Evolutionary conservation across 2,329 filamentous ascomycete genomes (phyloP).

Genomic region (Trichoderma koningiopsis): DNA sequence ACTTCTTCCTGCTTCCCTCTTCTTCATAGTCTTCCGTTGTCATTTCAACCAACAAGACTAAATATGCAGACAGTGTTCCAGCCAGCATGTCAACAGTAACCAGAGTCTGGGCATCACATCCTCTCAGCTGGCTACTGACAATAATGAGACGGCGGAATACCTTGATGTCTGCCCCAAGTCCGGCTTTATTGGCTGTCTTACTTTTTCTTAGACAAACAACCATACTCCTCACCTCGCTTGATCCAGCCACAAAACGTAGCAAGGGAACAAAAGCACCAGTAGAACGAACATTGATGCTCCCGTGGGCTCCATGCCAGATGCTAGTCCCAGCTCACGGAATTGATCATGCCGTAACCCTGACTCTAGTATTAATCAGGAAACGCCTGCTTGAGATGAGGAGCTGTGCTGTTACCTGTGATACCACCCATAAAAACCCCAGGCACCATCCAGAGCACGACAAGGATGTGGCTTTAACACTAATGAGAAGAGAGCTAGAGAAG

Average conservation of each 20-base stretch:
- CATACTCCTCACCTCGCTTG: neutral
- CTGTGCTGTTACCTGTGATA: conserved; percentile 20
- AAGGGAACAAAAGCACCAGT: neutral
- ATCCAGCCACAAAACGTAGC: conserved; percentile 2
- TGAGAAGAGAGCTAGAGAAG: neutral
- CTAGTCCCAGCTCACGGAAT: neutral
- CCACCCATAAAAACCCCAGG: neutral
- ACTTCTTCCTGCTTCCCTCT: neutral
- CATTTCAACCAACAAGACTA: neutral
- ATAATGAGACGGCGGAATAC: neutral
- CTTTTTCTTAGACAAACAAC: conserved; percentile 2
- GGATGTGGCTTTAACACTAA: neutral
- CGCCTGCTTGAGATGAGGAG: conserved; percentile 14
- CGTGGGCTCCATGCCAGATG: neutral
- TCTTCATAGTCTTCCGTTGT: neutral
- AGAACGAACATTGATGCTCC: neutral
- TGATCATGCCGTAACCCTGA: conserved; percentile 20
- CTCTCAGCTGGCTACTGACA: neutral
- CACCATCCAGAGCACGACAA: neutral
- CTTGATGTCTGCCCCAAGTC: neutral
- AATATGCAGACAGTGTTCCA: neutral
- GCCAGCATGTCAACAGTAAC: neutral
- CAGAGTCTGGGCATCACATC: neutral
- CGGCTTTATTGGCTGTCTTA: neutral
- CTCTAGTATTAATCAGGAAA: conserved; percentile 18